Percentiles rank a stretch among this genome's conserved stretches.
These are phyloP conservation scores for Magnusiomyces starmeri DNA, from an alignment of 1,139 yeast genomes.

Conservation along the genomic window DNA sequence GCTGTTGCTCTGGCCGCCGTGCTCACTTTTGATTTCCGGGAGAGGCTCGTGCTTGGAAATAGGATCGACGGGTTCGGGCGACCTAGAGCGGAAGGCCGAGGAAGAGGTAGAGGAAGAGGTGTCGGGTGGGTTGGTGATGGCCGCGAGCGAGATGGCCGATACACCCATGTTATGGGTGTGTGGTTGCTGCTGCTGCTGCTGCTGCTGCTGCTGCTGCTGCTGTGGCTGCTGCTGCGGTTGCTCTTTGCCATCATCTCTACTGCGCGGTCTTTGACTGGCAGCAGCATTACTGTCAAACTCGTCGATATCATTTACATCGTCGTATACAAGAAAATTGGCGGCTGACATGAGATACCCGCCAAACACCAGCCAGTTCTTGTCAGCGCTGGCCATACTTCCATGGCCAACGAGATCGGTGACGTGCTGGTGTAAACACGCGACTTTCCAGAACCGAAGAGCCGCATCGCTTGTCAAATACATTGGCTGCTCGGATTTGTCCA, in stretches of 20 bases:
- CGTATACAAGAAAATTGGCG: background rate
- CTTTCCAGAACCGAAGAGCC: background rate
- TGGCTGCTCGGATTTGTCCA: background rate
- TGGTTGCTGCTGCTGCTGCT: background rate
- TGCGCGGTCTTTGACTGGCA: background rate
- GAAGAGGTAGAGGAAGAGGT: too few relatives aligned
- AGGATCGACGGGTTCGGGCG: background rate
- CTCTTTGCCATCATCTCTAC: background rate
- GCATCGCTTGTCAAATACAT: background rate
- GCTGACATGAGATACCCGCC: background rate
- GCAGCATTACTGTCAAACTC: background rate
- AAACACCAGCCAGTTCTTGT: background rate
- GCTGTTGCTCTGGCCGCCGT: too few relatives aligned
- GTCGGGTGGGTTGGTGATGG: too few relatives aligned
- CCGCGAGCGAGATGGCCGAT: too few relatives aligned
- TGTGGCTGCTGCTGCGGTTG: background rate
- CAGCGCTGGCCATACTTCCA: background rate
- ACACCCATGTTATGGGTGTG: background rate
- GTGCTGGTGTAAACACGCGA: slow-evolving; percentile 1
- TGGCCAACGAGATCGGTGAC: background rate
- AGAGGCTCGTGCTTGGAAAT: too few relatives aligned
- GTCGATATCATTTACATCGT: background rate
- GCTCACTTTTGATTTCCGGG: too few relatives aligned
- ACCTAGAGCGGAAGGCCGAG: too few relatives aligned
- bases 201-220: background rate